These are phyloP conservation scores for Tulasnella sp. DNA, from an alignment of 768 basidiomycete species.

Conservation along the genomic window DNA sequence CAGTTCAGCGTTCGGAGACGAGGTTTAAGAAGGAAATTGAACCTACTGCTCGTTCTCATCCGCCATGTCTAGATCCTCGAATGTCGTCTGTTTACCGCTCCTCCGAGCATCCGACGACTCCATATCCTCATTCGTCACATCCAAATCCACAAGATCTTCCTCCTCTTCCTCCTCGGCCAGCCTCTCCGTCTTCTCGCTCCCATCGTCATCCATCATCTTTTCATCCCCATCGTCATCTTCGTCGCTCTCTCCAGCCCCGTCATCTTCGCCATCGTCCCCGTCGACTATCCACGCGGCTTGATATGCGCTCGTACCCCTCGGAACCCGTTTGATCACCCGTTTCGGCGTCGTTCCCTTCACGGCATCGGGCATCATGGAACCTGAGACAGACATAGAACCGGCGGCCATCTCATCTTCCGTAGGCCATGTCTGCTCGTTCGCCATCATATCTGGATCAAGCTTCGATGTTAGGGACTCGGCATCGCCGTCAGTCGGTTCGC, in stretches of 20 bases:
- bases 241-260: conserved; percentile 35
- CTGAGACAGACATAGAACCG: conserved; percentile 22
- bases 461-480: conserved; percentile 81
- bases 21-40: not conserved
- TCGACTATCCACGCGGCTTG: conserved; percentile 96
- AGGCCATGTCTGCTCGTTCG: conserved; percentile 97
- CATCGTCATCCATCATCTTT: conserved; percentile 26
- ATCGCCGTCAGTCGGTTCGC: conserved; percentile 47
- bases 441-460: conserved; percentile 80
- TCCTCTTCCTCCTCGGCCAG: conserved; percentile 35
- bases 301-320: conserved; percentile 93
- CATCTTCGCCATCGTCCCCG: conserved; percentile 56
- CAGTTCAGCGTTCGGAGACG: not conserved
- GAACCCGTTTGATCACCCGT: conserved; percentile 58
- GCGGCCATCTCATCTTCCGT: conserved; percentile 88
- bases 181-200: conserved; percentile 23
- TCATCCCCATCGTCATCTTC: conserved; percentile 31
- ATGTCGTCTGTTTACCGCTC: conserved; percentile 35
- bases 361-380: conserved; percentile 48
- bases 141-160: conserved; percentile 37
- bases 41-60: conserved; percentile 82
- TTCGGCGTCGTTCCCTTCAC: conserved; percentile 65
- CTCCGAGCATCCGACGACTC: conserved; percentile 35
- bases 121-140: conserved; percentile 45
- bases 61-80: conserved; percentile 69